Conservation (phyloP, 768 basidiomycete species). For the Panaeolus papilionaceus region DNA sequence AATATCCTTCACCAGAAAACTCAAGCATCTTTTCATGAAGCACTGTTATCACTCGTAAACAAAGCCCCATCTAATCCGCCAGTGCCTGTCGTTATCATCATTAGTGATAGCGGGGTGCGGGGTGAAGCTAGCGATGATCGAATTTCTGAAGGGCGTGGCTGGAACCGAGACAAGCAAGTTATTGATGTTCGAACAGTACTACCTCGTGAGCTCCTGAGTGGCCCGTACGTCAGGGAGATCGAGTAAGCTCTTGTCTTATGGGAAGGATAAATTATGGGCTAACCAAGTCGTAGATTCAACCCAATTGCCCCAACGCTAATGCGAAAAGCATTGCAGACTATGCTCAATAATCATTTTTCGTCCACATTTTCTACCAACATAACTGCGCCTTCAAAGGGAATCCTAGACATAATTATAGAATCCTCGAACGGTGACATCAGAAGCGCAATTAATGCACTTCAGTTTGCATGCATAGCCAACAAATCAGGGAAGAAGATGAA, state of each 20-base stretch:
- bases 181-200: constrained; percentile 73
- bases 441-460: constrained; percentile 91
- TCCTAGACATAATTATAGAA: constrained; percentile 77
- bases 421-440: constrained; percentile 91
- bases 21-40: constrained; percentile 73
- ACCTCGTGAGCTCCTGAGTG: constrained; percentile 68
- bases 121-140: constrained; percentile 67
- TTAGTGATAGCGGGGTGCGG: constrained; percentile 83
- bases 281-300: constrained; percentile 70
- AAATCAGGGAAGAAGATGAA: constrained; percentile 42
- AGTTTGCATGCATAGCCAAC: constrained; percentile 75
- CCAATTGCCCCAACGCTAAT: constrained; percentile 90
- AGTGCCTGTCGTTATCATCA: constrained; percentile 78
- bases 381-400: constrained; percentile 62
- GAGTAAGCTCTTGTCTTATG: constrained; percentile 51
- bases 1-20: constrained; percentile 82
- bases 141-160: constrained; percentile 44
- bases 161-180: constrained; percentile 54
- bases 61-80: constrained; percentile 40
- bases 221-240: constrained; percentile 82
- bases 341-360: constrained; percentile 58
- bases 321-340: constrained; percentile 72
- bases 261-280: constrained; percentile 13
- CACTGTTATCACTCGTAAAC: constrained; percentile 62
- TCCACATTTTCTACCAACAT: constrained; percentile 30